Conservation (phyloP, 352 stramenopile genomes). For the Phytopythium kandeliae region DNA sequence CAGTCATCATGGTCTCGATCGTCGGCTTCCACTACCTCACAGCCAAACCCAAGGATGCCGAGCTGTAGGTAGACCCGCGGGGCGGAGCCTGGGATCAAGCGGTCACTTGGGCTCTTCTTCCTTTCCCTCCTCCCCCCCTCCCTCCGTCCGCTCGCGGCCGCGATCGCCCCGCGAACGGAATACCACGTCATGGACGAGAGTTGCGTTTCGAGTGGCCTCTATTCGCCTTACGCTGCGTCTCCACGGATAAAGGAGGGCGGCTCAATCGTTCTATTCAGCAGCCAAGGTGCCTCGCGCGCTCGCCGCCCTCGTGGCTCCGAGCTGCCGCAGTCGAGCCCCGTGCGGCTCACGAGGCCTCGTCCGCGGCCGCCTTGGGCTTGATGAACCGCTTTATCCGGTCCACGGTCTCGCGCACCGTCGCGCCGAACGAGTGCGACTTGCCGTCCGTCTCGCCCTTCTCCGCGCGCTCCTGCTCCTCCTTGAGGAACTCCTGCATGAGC, state of each 20-base stretch:
- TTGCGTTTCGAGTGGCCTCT: too few species aligned
- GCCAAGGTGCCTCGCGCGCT: too few species aligned
- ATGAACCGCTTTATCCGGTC: conserved; percentile 89
- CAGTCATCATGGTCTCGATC: conserved; percentile 84
- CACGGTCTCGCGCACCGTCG: conserved; percentile 77
- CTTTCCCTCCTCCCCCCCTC: too few species aligned
- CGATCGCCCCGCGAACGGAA: too few species aligned
- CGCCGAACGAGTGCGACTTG: conserved; percentile 80
- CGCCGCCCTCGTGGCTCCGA: too few species aligned
- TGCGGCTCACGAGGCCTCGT: conserved; percentile 13
- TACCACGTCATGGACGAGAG: background rate
- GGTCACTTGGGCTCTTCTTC: too few species aligned
- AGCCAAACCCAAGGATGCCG: conserved; percentile 70
- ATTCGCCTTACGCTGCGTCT: too few species aligned
- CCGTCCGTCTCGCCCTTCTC: conserved; percentile 67
- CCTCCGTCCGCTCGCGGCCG: too few species aligned
- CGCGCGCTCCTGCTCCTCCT: conserved; percentile 73
- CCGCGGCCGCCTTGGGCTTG: conserved; percentile 41
- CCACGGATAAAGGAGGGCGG: too few species aligned
- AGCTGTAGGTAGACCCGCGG: too few species aligned
- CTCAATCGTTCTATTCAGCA: background rate
- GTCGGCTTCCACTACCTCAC: conserved; percentile 88
- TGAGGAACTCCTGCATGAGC: conserved; percentile 94
- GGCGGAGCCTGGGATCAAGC: too few species aligned
- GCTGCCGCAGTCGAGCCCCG: too few species aligned